Percentiles rank a stretch among this genome's conserved stretches.
Conservation (phyloP, 345 rosid genomes). For the Eucalyptus lansdowneana region DNA sequence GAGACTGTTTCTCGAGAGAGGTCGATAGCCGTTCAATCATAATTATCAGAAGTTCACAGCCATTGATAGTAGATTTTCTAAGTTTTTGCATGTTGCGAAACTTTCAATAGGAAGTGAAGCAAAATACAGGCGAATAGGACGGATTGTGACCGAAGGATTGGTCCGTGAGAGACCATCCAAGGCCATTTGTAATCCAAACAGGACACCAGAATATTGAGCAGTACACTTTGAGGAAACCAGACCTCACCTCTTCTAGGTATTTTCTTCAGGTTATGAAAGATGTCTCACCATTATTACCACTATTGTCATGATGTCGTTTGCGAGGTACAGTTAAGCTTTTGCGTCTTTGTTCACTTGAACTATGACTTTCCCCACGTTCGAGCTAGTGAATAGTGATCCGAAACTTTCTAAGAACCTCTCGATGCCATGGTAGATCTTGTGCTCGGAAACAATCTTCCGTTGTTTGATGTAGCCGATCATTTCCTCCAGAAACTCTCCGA, state of each 20-base stretch:
- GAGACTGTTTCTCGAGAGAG: background rate
- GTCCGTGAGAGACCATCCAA: background rate
- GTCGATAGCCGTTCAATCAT: background rate
- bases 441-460: conserved; percentile 15
- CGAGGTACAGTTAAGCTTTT: background rate
- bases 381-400: conserved; percentile 24
- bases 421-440: conserved; percentile 13
- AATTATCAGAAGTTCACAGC: background rate
- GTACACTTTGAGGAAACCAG: background rate
- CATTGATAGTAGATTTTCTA: background rate
- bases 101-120: background rate
- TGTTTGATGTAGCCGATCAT: conserved; percentile 13
- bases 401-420: conserved; percentile 27
- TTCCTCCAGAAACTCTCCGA: conserved; percentile 11
- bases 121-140: background rate
- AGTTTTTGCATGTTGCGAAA: background rate
- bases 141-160: background rate
- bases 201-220: background rate
- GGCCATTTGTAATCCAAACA: background rate
- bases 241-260: background rate
- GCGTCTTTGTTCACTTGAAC: conserved; percentile 6
- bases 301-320: background rate
- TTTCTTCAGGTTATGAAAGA: background rate
- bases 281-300: background rate
- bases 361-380: conserved; percentile 25